Evolutionary conservation across 2,329 filamentous ascomycete genomes (phyloP).

Genomic region (Aspergillus pseudoviridinutans): DNA sequence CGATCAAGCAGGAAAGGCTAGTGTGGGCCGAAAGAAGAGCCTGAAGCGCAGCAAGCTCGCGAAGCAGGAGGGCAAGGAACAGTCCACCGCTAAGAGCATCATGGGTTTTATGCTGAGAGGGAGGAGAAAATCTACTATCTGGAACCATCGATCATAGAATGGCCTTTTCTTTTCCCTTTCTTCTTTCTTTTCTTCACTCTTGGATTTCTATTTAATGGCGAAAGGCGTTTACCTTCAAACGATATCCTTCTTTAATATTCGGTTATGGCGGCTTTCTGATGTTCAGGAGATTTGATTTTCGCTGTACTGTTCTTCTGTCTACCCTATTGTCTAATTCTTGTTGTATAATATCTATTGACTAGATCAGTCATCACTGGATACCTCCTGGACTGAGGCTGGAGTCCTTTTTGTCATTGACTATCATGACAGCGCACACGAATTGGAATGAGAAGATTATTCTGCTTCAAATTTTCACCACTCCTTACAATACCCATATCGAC

Average conservation of each 20-base stretch:
- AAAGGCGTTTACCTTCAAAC: background rate
- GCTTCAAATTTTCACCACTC: no score
- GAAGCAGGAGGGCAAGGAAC: slow-evolving; percentile 7
- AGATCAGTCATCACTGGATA: background rate
- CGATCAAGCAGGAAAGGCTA: slow-evolving; percentile 8
- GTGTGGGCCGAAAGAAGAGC: slow-evolving; percentile 15
- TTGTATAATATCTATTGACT: background rate
- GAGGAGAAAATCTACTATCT: slow-evolving; percentile 16
- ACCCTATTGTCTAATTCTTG: background rate
- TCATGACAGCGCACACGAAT: background rate
- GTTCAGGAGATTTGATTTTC: no score
- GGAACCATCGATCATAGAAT: background rate
- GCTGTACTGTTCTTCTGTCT: background rate
- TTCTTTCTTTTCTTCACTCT: no score
- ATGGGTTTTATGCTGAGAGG: slow-evolving; percentile 20
- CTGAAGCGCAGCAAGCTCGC: slow-evolving; percentile 11
- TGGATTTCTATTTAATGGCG: background rate
- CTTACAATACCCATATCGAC: no score
- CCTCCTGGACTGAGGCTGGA: background rate
- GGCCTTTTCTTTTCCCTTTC: no score
- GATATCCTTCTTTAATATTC: background rate
- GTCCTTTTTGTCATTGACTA: background rate
- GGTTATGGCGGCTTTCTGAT: background rate
- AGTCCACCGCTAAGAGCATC: slow-evolving; percentile 17
- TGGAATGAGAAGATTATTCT: background rate